A percentile compares a stretch with the other conserved stretches of the same genome.
phyloP scores from a whole-genome alignment of 2,329 filamentous ascomycete genomes.

The Xylariaceae sp. region DNA sequence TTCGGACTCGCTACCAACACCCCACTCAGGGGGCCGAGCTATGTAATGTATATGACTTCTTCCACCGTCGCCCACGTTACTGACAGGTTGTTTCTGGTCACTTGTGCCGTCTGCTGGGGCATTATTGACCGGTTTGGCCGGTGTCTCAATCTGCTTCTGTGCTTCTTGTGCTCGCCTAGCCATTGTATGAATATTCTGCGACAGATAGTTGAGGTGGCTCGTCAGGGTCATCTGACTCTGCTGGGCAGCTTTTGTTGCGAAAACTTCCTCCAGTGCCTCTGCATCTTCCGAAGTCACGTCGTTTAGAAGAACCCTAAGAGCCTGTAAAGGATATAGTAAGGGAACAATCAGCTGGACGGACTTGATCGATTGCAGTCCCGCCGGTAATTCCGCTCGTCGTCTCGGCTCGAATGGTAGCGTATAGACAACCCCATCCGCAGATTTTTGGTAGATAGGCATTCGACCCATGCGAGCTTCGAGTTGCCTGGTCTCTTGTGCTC shows the following conservation, averaged over 20 bases:
- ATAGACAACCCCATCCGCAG: constrained; percentile 70
- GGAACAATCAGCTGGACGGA: constrained; percentile 72
- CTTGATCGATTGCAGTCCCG: constrained; percentile 61
- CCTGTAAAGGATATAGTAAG: constrained; percentile 70
- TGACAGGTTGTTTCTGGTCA: constrained; percentile 12
- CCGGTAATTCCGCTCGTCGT: constrained; percentile 62
- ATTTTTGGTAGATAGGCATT: constrained; percentile 67
- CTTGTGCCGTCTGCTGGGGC: background rate
- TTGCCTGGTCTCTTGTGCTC: constrained; percentile 69
- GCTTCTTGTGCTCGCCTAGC: constrained; percentile 54
- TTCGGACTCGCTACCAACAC: constrained; percentile 47
- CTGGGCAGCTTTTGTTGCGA: constrained; percentile 59
- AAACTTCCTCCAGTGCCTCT: constrained; percentile 65
- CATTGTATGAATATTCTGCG: constrained; percentile 70
- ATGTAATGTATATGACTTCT: constrained; percentile 72
- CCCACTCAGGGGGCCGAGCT: constrained; percentile 78
- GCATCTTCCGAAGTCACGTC: constrained; percentile 64
- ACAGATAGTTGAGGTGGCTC: constrained; percentile 74
- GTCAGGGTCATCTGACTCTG: constrained; percentile 66
- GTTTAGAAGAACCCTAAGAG: constrained; percentile 66
- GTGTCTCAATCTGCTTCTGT: constrained; percentile 18
- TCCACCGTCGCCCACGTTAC: constrained; percentile 43
- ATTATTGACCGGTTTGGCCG: background rate
- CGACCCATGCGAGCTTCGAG: constrained; percentile 75
- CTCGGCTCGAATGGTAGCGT: constrained; percentile 71